Evolutionary conservation across 768 basidiomycete genomes (phyloP).

Genomic region (Gloeostereum incarnatum): DNA sequence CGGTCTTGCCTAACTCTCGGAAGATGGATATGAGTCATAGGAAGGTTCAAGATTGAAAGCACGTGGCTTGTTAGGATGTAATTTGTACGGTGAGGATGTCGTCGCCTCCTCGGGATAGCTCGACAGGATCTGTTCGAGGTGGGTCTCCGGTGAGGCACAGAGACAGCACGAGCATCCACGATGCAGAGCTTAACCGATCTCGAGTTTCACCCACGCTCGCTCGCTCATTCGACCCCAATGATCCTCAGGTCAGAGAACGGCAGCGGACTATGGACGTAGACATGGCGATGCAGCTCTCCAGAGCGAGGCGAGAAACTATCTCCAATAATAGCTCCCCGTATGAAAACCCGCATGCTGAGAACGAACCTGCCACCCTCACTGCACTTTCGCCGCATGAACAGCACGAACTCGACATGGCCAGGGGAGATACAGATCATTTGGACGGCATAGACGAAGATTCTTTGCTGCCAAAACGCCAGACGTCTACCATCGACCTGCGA

Average conservation of each 20-base stretch:
- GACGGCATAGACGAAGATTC: slow-evolving; percentile 14
- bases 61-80: too few species aligned
- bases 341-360: slow-evolving; percentile 12
- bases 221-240: slow-evolving; percentile 58
- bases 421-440: slow-evolving; percentile 17
- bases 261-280: slow-evolving; percentile 93
- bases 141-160: slow-evolving; percentile 31
- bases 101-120: slow-evolving; percentile 29
- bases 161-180: slow-evolving; percentile 25
- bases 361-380: slow-evolving; percentile 23
- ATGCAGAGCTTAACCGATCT: slow-evolving; percentile 31
- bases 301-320: slow-evolving; percentile 58
- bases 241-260: slow-evolving; percentile 72
- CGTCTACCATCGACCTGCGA: slow-evolving; percentile 22
- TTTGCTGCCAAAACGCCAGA: slow-evolving; percentile 11
- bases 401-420: slow-evolving; percentile 32
- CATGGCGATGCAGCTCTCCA: slow-evolving; percentile 76
- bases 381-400: slow-evolving; percentile 40
- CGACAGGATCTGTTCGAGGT: slow-evolving; percentile 31
- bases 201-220: slow-evolving; percentile 55
- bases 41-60: too few species aligned
- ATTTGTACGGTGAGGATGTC: too few species aligned
- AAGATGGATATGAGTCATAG: too few species aligned
- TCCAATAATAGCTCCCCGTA: slow-evolving; percentile 23
- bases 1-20: too few species aligned